Evolutionary conservation across 331 rosid genomes (phyloP).

Genomic region (Spiraea crenata): DNA sequence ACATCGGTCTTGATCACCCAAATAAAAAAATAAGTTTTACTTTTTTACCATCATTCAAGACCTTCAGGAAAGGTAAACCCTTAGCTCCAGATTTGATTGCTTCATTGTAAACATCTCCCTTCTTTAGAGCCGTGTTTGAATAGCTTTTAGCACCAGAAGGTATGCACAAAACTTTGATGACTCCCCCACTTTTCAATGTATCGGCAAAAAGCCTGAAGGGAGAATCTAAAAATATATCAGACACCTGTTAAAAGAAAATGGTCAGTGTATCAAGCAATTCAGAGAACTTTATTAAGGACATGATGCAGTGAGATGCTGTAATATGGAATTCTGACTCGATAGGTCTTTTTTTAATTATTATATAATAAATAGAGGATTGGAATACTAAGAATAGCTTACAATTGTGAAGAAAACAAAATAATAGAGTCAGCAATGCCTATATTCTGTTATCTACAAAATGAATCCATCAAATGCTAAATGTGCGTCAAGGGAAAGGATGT

Average conservation of each 20-base stretch:
- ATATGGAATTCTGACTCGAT: not conserved
- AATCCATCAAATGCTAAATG: not conserved
- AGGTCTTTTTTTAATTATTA: not conserved
- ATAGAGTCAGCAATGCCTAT: not conserved
- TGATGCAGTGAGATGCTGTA: not conserved
- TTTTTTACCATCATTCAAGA: conserved; percentile 66
- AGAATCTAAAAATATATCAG: conserved; percentile 72
- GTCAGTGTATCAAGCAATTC: not conserved
- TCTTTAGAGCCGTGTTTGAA: conserved; percentile 88
- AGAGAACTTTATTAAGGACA: not conserved
- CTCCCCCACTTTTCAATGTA: conserved; percentile 69
- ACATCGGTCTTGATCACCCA: not conserved
- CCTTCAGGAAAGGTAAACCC: conserved; percentile 92
- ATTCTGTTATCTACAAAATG: not conserved
- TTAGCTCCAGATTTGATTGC: conserved; percentile 84
- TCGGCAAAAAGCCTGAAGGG: conserved; percentile 83
- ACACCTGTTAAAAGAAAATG: conserved; percentile 59
- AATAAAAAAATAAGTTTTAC: conserved; percentile 2
- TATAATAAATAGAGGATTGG: not conserved
- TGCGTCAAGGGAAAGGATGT: conserved; percentile 23
- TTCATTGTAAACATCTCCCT: conserved; percentile 76
- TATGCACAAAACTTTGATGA: conserved; percentile 72
- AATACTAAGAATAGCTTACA: not conserved
- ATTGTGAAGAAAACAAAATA: not conserved
- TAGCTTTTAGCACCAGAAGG: conserved; percentile 75